phyloP scores from a whole-genome alignment of 257 asterid genomes.

The Solanum megistacrolobum region DNA sequence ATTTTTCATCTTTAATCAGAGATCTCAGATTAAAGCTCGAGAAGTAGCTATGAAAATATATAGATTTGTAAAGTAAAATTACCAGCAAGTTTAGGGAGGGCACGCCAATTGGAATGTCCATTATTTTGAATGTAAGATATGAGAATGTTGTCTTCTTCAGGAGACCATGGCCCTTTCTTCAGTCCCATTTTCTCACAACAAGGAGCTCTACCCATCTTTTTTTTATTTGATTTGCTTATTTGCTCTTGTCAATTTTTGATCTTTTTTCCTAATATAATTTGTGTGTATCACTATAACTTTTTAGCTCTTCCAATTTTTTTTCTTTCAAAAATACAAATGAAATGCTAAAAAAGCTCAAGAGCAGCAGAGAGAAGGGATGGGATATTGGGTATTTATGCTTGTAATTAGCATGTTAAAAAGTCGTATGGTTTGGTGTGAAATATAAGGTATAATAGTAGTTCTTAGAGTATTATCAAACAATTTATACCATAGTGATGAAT shows the following conservation, averaged over 20 bases:
- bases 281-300: not conserved
- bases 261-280: no score
- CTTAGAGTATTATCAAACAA: not conserved
- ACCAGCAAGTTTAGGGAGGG: constrained; percentile 8
- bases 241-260: not conserved
- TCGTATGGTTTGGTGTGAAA: not conserved
- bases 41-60: not conserved
- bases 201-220: constrained; percentile 4
- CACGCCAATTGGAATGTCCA: constrained; percentile 8
- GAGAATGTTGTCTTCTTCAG: constrained; percentile 4
- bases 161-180: constrained; percentile 9
- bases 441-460: no score
- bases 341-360: not conserved
- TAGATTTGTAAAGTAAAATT: not conserved
- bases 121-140: constrained; percentile 1
- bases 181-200: constrained; percentile 9
- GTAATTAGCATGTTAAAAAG: not conserved
- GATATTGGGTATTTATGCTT: not conserved
- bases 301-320: not conserved
- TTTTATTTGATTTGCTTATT: not conserved
- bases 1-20: not conserved
- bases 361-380: not conserved
- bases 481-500: no score
- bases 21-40: not conserved
- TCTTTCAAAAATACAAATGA: not conserved